phyloP scores from a whole-genome alignment of 2,329 filamentous ascomycete genomes.

The Phyllosticta paracitricarpa region DNA sequence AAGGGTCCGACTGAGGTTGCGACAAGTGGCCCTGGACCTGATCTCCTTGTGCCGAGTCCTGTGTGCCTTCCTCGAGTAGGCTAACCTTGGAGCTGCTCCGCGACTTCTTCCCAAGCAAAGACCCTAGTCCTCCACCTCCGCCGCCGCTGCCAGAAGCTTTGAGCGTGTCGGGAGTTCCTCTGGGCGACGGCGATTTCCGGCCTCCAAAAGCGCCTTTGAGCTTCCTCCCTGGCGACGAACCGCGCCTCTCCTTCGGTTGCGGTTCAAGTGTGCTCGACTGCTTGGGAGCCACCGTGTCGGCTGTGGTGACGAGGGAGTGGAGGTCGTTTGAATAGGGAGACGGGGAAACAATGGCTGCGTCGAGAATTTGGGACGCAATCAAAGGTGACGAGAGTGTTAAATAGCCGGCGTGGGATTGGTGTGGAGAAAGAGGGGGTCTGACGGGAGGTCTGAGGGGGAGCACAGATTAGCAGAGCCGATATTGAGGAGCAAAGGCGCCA shows the following conservation, averaged over 20 bases:
- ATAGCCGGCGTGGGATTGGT: conserved; percentile 39
- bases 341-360: conserved; percentile 26
- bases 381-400: conserved; percentile 41
- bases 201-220: conserved; percentile 59
- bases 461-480: conserved; percentile 17
- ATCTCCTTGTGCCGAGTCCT: conserved; percentile 9
- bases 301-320: conserved; percentile 15
- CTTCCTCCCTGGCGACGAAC: conserved; percentile 60
- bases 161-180: conserved; percentile 23
- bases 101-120: conserved; percentile 29
- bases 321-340: conserved; percentile 23
- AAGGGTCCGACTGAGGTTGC: conserved; percentile 9
- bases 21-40: background rate
- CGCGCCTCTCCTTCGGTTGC: conserved; percentile 38
- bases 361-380: conserved; percentile 30
- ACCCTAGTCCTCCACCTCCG: conserved; percentile 31
- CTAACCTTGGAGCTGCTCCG: conserved; percentile 11
- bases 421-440: conserved; percentile 34
- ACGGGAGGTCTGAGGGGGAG: conserved; percentile 20
- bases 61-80: conserved; percentile 8
- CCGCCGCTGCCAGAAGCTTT: conserved; percentile 35
- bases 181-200: conserved; percentile 22
- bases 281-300: conserved; percentile 20
- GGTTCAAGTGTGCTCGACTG: conserved; percentile 24
- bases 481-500: background rate